Evolutionary conservation across 768 basidiomycete genomes (phyloP).

Genomic region (Arthromyces matolae): DNA sequence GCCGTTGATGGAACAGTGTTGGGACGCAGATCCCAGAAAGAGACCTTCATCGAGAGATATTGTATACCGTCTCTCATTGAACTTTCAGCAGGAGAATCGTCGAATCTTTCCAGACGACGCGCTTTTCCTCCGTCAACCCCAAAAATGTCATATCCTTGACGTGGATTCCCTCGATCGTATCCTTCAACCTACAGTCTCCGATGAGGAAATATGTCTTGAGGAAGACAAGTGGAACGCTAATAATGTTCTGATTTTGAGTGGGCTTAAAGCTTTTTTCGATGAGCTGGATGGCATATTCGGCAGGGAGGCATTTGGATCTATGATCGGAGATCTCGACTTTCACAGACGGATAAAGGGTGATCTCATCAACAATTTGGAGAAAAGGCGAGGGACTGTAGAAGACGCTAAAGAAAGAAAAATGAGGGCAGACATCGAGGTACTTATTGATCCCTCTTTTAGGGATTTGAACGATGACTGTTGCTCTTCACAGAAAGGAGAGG

Average conservation of each 20-base stretch:
- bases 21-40: no score
- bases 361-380: conserved; percentile 64
- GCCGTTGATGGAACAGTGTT: no score
- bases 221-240: neutral
- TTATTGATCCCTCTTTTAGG: conserved; percentile 4
- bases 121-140: no score
- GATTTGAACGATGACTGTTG: conserved; percentile 2
- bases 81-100: no score
- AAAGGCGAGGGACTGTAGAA: no score
- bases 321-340: conserved; percentile 84
- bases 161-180: neutral
- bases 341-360: conserved; percentile 85
- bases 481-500: conserved; percentile 63
- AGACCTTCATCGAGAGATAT: no score
- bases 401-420: no score
- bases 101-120: no score
- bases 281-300: conserved; percentile 54
- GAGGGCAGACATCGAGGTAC: conserved; percentile 81
- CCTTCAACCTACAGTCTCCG: neutral
- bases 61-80: no score
- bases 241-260: neutral
- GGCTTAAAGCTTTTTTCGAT: neutral
- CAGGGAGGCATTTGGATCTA: conserved; percentile 77
- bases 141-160: neutral
- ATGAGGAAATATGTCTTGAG: neutral